Conservation (phyloP, 2,329 filamentous ascomycete genomes). For the Pseudocercospora fuligena region DNA sequence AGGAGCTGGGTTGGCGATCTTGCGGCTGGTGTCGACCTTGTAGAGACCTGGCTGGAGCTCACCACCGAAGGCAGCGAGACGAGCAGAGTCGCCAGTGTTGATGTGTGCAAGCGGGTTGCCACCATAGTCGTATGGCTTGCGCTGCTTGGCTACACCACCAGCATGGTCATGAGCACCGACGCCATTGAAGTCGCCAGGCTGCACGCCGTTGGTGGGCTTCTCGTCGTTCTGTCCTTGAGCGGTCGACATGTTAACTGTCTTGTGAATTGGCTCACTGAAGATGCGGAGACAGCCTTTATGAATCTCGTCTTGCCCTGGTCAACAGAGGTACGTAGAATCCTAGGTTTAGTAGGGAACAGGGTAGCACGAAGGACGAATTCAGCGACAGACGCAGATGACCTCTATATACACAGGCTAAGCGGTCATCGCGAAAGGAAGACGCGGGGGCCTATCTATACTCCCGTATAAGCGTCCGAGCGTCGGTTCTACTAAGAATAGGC, state of each 20-base stretch:
- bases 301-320: neutral
- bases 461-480: too few relatives aligned
- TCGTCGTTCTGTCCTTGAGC: constrained; percentile 45
- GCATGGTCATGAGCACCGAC: constrained; percentile 46
- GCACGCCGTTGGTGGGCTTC: constrained; percentile 30
- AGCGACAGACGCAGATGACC: constrained; percentile 14
- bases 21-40: constrained; percentile 44
- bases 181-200: constrained; percentile 26
- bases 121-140: constrained; percentile 55
- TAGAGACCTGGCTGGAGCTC: constrained; percentile 59
- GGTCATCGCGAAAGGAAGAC: constrained; percentile 1
- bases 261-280: neutral
- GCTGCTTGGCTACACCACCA: constrained; percentile 41
- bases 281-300: constrained; percentile 7
- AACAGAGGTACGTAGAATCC: neutral
- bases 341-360: constrained; percentile 8
- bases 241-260: constrained; percentile 46
- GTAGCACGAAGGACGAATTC: constrained; percentile 11
- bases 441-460: neutral
- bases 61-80: constrained; percentile 56
- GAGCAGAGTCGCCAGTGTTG: constrained; percentile 55
- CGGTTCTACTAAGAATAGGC: too few relatives aligned
- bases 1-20: constrained; percentile 64
- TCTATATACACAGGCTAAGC: constrained; percentile 22
- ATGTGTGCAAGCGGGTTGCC: constrained; percentile 58